Evolutionary conservation across 2,329 filamentous ascomycete species (phyloP).

Genomic region (Xylaria sp.): DNA sequence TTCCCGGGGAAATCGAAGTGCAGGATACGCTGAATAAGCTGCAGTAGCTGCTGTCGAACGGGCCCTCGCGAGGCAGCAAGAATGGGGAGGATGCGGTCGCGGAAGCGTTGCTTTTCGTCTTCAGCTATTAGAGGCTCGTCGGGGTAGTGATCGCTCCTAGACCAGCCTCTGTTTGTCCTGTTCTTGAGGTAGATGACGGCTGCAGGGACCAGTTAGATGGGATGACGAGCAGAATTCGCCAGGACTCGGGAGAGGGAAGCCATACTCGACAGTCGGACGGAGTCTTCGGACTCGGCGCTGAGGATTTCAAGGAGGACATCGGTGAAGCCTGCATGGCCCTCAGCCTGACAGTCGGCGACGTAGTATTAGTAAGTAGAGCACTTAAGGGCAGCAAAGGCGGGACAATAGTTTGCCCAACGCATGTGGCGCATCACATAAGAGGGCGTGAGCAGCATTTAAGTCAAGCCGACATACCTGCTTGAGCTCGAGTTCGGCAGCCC

Average conservation of each 20-base stretch:
- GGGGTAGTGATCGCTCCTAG: constrained; percentile 77
- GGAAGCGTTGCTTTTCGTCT: constrained; percentile 86
- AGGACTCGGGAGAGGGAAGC: constrained; percentile 40
- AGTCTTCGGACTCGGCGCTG: constrained; percentile 85
- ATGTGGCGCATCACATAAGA: constrained; percentile 41
- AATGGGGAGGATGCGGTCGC: constrained; percentile 88
- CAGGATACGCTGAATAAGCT: constrained; percentile 94
- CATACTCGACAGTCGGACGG: constrained; percentile 89
- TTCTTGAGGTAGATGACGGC: constrained; percentile 99
- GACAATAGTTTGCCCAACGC: constrained; percentile 13
- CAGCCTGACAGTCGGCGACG: constrained; percentile 69
- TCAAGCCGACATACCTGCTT: constrained; percentile 71
- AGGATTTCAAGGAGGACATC: constrained; percentile 91
- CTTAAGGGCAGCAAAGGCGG: constrained; percentile 17
- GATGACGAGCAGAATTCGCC: constrained; percentile 6
- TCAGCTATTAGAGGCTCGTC: constrained; percentile 82
- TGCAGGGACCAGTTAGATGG: constrained; percentile 54
- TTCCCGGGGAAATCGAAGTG: constrained; percentile 93
- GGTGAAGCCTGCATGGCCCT: constrained; percentile 89
- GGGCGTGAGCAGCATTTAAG: constrained; percentile 20
- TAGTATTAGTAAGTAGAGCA: constrained; percentile 39
- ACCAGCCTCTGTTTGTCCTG: constrained; percentile 92
- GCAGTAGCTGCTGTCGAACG: constrained; percentile 91
- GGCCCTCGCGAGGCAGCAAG: constrained; percentile 82
- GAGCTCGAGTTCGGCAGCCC: constrained; percentile 81